A percentile compares a stretch with the other conserved stretches of the same genome.
phyloP scores from a whole-genome alignment of 768 basidiomycete species.

The Boletus edulis region DNA sequence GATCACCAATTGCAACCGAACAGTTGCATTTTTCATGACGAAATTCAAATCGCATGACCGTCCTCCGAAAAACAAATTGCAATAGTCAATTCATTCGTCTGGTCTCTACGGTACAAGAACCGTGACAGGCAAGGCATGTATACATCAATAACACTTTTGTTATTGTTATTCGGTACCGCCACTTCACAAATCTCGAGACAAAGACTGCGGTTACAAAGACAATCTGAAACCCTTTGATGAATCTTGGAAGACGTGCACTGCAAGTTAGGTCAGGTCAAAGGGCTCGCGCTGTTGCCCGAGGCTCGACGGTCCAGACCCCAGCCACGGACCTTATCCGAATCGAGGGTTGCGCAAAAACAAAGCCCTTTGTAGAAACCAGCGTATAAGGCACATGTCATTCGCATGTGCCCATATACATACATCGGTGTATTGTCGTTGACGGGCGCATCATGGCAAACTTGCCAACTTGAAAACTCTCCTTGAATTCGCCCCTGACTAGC shows the following conservation, averaged over 20 bases:
- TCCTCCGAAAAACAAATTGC: not conserved
- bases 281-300: not conserved
- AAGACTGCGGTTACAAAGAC: not conserved
- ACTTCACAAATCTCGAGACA: not conserved
- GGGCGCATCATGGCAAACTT: not conserved
- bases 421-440: not conserved
- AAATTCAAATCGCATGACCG: conserved; percentile 10
- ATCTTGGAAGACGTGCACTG: not conserved
- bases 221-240: not conserved
- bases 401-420: too few species aligned
- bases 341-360: conserved; percentile 6
- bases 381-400: too few species aligned
- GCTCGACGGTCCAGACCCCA: conserved; percentile 10
- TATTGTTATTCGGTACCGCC: not conserved
- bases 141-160: not conserved
- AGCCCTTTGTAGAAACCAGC: not conserved
- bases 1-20: not conserved
- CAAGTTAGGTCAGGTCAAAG: not conserved
- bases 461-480: too few species aligned
- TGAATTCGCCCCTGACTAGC: too few species aligned
- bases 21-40: not conserved
- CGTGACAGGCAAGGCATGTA: too few species aligned
- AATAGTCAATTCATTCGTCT: not conserved
- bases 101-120: not conserved
- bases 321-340: conserved; percentile 11